Evolutionary conservation across 768 basidiomycete species (phyloP).

Genomic region (Phlebiopsis gigantea): DNA sequence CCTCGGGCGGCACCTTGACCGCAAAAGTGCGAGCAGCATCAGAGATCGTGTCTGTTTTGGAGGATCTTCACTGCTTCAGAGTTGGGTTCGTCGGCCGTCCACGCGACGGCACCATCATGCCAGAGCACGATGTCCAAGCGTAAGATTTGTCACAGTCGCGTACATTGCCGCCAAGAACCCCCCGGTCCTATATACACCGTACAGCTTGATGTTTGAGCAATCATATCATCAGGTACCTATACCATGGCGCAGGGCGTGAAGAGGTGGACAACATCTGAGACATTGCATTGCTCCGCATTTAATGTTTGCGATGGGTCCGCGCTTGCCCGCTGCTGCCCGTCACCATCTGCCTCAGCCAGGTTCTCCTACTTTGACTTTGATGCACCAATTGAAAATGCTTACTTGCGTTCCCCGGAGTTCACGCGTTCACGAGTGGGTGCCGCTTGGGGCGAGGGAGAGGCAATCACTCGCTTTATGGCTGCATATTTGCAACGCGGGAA

Average conservation of each 20-base stretch:
- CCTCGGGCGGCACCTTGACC: neutral
- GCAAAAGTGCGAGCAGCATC: neutral
- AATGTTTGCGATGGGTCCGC: neutral
- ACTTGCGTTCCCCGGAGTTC: too few species aligned
- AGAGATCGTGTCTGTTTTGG: conserved; percentile 7
- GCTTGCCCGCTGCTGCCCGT: neutral
- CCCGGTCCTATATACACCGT: neutral
- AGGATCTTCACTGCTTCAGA: conserved; percentile 13
- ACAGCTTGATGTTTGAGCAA: neutral
- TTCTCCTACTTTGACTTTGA: neutral
- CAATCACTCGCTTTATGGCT: too few species aligned
- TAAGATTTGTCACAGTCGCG: too few species aligned
- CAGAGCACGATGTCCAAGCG: too few species aligned
- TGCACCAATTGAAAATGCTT: neutral
- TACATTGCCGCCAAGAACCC: too few species aligned
- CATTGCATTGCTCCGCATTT: neutral
- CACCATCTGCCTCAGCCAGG: neutral
- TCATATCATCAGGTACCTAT: conserved; percentile 5
- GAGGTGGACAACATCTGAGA: conserved; percentile 1
- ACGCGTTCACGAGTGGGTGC: too few species aligned
- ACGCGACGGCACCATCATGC: conserved; percentile 21
- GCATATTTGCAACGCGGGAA: too few species aligned
- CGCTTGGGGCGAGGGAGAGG: too few species aligned
- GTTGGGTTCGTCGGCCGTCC: conserved; percentile 8
- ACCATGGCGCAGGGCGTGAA: conserved; percentile 3